These are phyloP conservation scores for Calonectria naviculata DNA, from an alignment of 2,329 filamentous ascomycete species.

Conservation along the genomic window DNA sequence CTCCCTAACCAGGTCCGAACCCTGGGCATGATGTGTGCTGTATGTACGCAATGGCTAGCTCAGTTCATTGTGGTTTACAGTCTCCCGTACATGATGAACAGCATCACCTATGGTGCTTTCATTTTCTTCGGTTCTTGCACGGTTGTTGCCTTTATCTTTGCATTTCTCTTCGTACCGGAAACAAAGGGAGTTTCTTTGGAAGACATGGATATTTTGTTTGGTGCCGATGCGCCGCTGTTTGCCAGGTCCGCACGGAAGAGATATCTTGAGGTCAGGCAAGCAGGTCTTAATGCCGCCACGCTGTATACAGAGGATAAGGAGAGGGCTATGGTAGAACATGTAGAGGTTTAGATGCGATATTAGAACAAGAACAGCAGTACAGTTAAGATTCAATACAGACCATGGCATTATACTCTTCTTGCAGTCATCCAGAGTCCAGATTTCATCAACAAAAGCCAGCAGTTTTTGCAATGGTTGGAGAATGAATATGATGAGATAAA, in stretches of 20 bases:
- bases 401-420: not conserved
- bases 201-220: conserved; percentile 20
- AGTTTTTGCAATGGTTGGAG: too few species aligned
- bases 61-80: conserved; percentile 42
- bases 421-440: too few species aligned
- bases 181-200: conserved; percentile 20
- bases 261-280: not conserved
- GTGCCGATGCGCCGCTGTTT: not conserved
- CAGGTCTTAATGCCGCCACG: not conserved
- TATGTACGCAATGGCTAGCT: conserved; percentile 41
- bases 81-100: conserved; percentile 40
- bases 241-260: not conserved
- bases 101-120: conserved; percentile 12
- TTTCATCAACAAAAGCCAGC: too few species aligned
- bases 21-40: conserved; percentile 36
- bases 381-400: not conserved
- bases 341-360: not conserved
- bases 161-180: conserved; percentile 18
- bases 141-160: conserved; percentile 9
- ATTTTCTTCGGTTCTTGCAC: conserved; percentile 10
- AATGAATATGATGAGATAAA: too few species aligned
- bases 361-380: not conserved
- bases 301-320: not conserved
- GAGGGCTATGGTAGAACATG: not conserved
- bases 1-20: conserved; percentile 36